Evolutionary conservation across 306 rosid genomes (phyloP).

Genomic region (Quercus cerris): DNA sequence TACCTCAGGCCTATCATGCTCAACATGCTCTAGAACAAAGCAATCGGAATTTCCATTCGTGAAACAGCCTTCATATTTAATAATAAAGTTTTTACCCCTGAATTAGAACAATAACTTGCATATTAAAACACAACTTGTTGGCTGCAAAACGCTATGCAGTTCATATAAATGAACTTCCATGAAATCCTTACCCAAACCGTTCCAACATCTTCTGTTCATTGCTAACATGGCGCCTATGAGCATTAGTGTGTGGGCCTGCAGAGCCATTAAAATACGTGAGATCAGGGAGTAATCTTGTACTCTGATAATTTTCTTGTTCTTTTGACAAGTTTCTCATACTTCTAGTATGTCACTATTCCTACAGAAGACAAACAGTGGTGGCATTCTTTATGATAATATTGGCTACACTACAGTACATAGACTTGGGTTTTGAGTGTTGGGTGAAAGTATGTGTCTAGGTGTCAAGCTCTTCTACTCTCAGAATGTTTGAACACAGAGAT

Average conservation of each 20-base stretch:
- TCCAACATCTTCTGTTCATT: conserved; percentile 71
- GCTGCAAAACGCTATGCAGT: background rate
- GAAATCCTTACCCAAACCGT: conserved; percentile 60
- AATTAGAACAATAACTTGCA: conserved; percentile 19
- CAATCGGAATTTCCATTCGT: conserved; percentile 47
- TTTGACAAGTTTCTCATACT: background rate
- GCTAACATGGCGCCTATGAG: conserved; percentile 52
- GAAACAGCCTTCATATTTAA: conserved; percentile 54
- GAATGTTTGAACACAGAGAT: background rate
- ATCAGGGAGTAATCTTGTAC: background rate
- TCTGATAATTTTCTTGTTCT: background rate
- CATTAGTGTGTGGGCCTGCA: conserved; percentile 67
- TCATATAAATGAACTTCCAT: background rate
- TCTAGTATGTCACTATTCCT: background rate
- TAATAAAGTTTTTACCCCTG: conserved; percentile 63
- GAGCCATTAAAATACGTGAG: conserved; percentile 14
- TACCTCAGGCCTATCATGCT: conserved; percentile 95
- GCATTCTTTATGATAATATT: background rate
- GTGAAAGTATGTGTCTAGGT: background rate
- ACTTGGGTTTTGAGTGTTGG: background rate
- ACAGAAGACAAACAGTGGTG: background rate
- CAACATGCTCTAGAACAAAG: conserved; percentile 76
- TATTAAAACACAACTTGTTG: background rate
- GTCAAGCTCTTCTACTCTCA: background rate
- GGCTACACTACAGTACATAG: background rate